Evolutionary conservation across 2,329 filamentous ascomycete species (phyloP).

Genomic region (Rhexocercosporidium sp.): DNA sequence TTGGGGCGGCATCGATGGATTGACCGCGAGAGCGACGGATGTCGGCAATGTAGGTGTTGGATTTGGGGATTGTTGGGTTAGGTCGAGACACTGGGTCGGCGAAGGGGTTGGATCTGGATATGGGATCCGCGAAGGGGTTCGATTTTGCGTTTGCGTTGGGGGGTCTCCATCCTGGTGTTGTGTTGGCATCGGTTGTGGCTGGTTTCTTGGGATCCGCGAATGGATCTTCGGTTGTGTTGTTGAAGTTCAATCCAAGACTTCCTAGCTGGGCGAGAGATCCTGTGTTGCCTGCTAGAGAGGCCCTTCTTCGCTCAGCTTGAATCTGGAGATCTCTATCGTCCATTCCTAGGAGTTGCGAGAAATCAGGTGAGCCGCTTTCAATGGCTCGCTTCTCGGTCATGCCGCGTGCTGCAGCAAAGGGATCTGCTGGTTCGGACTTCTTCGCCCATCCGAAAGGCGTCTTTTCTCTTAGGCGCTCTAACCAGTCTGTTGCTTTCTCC

Average conservation of each 20-base stretch:
- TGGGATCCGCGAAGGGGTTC: constrained; percentile 36
- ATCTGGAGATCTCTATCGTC: constrained; percentile 38
- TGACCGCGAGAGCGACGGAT: constrained; percentile 56
- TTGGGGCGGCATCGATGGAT: constrained; percentile 45
- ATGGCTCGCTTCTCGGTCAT: constrained; percentile 37
- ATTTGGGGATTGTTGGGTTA: constrained; percentile 39
- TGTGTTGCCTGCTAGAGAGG: constrained; percentile 27
- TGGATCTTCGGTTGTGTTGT: constrained; percentile 29
- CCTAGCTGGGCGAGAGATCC: constrained; percentile 33
- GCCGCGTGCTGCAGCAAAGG: constrained; percentile 42
- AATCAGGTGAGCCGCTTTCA: constrained; percentile 30
- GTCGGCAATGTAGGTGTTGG: constrained; percentile 52
- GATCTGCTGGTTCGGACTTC: constrained; percentile 44
- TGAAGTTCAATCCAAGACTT: constrained; percentile 37
- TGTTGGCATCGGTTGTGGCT: constrained; percentile 1
- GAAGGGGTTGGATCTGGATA: constrained; percentile 27
- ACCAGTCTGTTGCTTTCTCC: constrained; percentile 52
- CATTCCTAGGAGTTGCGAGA: constrained; percentile 38
- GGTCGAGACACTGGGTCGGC: constrained; percentile 36
- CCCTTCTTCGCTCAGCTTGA: constrained; percentile 33
- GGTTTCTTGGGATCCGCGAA: constrained; percentile 35
- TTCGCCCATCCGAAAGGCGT: constrained; percentile 47
- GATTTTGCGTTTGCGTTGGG: constrained; percentile 14
- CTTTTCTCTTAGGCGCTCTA: constrained; percentile 49
- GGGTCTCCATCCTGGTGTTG: constrained; percentile 6